A percentile compares a stretch with the other conserved stretches of the same genome.
phyloP scores from a whole-genome alignment of 768 basidiomycete species.

The Lactarius vividus region DNA sequence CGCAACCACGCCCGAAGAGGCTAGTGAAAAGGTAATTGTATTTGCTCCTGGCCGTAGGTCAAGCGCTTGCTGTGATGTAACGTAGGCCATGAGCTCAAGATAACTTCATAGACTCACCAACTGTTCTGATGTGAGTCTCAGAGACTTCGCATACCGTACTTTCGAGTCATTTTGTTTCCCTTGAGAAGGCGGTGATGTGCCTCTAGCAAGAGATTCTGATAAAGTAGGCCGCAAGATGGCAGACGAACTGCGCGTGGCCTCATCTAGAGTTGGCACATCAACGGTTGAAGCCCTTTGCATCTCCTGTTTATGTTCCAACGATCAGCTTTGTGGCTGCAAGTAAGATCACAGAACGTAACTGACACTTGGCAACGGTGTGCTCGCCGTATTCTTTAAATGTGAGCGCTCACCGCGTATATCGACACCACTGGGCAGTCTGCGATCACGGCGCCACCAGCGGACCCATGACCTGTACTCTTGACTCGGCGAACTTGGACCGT shows the following conservation, averaged over 20 bases:
- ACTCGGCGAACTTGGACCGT: constrained; percentile 2
- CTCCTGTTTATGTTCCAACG: background rate
- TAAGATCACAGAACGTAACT: background rate
- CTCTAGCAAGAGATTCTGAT: background rate
- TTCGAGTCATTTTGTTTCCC: constrained; percentile 13
- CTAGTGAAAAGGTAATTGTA: constrained; percentile 89
- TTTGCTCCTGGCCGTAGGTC: constrained; percentile 86
- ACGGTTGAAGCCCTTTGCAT: background rate
- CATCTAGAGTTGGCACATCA: constrained; percentile 2
- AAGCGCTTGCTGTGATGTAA: constrained; percentile 65
- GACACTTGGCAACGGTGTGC: constrained; percentile 6
- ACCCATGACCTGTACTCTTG: constrained; percentile 60
- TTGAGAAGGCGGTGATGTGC: constrained; percentile 8
- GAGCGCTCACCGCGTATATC: constrained; percentile 4
- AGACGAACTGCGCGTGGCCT: background rate
- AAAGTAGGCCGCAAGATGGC: background rate
- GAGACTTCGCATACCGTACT: constrained; percentile 83
- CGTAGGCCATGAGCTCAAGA: background rate
- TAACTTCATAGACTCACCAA: constrained; percentile 52
- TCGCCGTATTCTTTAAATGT: constrained; percentile 5
- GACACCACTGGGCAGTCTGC: constrained; percentile 22
- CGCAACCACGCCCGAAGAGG: constrained; percentile 73
- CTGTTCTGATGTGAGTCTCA: constrained; percentile 92
- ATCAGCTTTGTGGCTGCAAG: background rate
- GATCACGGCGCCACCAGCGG: constrained; percentile 77